These are phyloP conservation scores for Areca catechu DNA, from an alignment of 176 grass and related monocot species.

Conservation along the genomic window DNA sequence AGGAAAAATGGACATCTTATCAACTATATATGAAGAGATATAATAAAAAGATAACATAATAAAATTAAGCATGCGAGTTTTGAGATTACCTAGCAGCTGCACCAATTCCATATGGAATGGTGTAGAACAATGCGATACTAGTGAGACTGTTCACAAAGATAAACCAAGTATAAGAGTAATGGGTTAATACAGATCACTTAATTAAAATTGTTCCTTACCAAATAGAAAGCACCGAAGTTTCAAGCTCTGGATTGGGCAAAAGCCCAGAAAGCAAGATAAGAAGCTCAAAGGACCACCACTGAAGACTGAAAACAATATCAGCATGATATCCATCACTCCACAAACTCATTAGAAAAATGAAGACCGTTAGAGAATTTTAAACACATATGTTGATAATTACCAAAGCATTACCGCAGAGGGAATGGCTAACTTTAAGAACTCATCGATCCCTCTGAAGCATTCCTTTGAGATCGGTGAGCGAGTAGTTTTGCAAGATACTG, in stretches of 20 bases:
- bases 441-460: conserved; percentile 47
- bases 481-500: conserved; percentile 44
- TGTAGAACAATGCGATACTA: conserved; percentile 54
- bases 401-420: conserved; percentile 94
- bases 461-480: conserved; percentile 30
- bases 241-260: conserved; percentile 57
- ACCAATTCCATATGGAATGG: conserved; percentile 71
- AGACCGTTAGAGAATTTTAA: neutral
- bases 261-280: conserved; percentile 75
- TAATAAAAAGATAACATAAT: no score
- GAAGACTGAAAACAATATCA: conserved; percentile 36
- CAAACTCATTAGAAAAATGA: neutral
- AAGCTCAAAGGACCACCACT: conserved; percentile 91
- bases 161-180: neutral
- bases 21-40: no score
- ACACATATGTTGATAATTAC: conserved; percentile 31
- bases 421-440: conserved; percentile 62
- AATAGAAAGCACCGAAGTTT: conserved; percentile 85
- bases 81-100: conserved; percentile 52
- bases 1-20: neutral
- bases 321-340: conserved; percentile 11
- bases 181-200: neutral
- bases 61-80: neutral
- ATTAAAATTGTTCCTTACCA: conserved; percentile 34
- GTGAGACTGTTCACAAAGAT: conserved; percentile 44